phyloP scores from a whole-genome alignment of 2,329 filamentous ascomycete species.

The Trichoderma brevicompactum region DNA sequence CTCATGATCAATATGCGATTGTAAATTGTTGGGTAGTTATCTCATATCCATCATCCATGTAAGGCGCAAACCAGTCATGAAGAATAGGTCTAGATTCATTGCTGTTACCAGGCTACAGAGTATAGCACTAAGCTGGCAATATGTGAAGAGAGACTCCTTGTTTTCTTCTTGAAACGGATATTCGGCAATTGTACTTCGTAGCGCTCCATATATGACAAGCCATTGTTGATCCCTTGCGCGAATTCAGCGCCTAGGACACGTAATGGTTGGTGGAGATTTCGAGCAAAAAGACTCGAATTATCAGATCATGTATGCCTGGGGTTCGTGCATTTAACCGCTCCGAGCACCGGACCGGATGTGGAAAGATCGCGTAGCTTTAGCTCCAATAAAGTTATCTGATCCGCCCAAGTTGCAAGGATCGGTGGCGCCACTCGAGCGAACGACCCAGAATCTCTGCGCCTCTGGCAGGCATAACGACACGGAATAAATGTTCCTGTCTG shows the following conservation, averaged over 20 bases:
- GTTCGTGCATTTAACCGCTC: slow-evolving; percentile 10
- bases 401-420: slow-evolving; percentile 26
- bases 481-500: too few species aligned
- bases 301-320: slow-evolving; percentile 1
- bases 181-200: neutral
- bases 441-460: too few species aligned
- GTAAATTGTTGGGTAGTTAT: neutral
- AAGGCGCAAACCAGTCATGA: too few species aligned
- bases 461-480: too few species aligned
- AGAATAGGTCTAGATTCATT: too few species aligned
- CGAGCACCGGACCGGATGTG: slow-evolving; percentile 18
- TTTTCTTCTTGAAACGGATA: slow-evolving; percentile 2
- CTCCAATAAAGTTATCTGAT: slow-evolving; percentile 36
- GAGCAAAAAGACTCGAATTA: neutral
- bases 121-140: neutral
- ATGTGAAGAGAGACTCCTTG: neutral
- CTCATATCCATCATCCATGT: too few species aligned
- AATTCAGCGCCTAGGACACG: neutral
- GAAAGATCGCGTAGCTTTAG: neutral
- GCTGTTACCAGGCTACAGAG: neutral
- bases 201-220: neutral
- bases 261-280: slow-evolving; percentile 13
- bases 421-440: neutral
- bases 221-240: slow-evolving; percentile 8
- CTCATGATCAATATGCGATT: neutral